Evolutionary conservation across 2,329 filamentous ascomycete species (phyloP).

Genomic region (Colletotrichum sansevieriae): DNA sequence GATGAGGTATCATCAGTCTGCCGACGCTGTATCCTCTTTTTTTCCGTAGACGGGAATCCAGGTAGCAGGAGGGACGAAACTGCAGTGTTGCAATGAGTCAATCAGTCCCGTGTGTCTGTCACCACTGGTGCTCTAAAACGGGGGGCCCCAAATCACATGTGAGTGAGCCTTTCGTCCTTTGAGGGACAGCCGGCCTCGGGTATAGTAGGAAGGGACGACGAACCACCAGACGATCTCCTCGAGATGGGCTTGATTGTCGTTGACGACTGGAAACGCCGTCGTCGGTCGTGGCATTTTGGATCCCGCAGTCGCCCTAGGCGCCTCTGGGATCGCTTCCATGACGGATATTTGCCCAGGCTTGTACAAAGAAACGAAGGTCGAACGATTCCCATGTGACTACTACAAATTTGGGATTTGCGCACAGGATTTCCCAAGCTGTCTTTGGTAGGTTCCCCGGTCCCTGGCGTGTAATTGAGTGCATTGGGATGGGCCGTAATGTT

Average conservation of each 20-base stretch:
- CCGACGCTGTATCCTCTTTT: conserved; percentile 17
- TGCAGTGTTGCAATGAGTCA: conserved; percentile 16
- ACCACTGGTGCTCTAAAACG: background rate
- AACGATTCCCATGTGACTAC: conserved; percentile 35
- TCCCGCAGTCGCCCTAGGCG: background rate
- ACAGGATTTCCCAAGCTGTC: background rate
- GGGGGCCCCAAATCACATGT: conserved; percentile 33
- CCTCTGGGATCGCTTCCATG: background rate
- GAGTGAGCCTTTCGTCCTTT: conserved; percentile 4
- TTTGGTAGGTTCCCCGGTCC: background rate
- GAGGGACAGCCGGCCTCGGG: conserved; percentile 6
- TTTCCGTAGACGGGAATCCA: background rate
- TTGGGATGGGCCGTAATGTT: conserved; percentile 22
- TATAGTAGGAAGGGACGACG: background rate
- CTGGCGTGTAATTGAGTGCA: conserved; percentile 18
- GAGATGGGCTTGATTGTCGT: conserved; percentile 1
- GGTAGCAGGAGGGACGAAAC: conserved; percentile 21
- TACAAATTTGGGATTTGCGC: background rate
- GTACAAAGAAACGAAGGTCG: background rate
- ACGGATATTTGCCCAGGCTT: conserved; percentile 15
- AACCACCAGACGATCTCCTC: background rate
- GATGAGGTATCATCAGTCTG: conserved; percentile 27
- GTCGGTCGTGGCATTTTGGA: conserved; percentile 12
- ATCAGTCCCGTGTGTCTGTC: conserved; percentile 6
- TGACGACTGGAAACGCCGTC: background rate